Evolutionary conservation across 176 grass and related monocot species (phyloP).

Genomic region (Phragmites australis): DNA sequence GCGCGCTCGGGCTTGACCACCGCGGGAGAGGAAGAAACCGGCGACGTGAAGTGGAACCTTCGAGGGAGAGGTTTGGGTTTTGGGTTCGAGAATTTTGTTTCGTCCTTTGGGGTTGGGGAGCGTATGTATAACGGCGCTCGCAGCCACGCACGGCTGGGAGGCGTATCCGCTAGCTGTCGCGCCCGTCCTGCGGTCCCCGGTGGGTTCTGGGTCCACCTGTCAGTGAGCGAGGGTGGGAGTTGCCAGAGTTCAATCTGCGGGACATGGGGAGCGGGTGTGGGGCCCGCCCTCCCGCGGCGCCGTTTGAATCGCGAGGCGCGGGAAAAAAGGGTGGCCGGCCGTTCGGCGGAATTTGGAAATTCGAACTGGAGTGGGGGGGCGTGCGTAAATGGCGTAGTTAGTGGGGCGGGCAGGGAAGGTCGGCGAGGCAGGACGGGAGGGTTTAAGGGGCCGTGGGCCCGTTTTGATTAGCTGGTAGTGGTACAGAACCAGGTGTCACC

Average conservation of each 20-base stretch:
- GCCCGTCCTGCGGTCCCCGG: neutral
- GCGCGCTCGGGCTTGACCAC: neutral
- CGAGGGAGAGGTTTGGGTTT: neutral
- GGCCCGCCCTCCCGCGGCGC: neutral
- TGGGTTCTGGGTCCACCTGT: rapidly evolving
- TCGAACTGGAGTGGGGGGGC: neutral
- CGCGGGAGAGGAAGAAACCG: neutral
- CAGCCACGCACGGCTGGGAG: neutral
- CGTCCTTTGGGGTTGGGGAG: neutral
- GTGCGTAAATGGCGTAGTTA: constrained; percentile 1
- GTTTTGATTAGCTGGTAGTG: neutral
- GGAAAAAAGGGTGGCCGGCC: neutral
- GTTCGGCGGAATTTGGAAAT: constrained; percentile 11
- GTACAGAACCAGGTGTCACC: neutral
- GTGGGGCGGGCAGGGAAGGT: neutral
- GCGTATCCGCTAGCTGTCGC: neutral
- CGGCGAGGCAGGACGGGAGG: neutral
- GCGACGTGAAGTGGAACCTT: neutral
- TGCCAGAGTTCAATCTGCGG: too few relatives aligned
- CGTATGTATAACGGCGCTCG: constrained; percentile 20
- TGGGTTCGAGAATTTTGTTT: neutral
- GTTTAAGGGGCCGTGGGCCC: constrained; percentile 18
- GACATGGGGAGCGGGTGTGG: neutral
- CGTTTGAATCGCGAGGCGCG: constrained; percentile 45
- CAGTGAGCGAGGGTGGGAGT: neutral